Base-by-base conservation (phyloP, 2,329 filamentous ascomycete genomes). In the Aspergillus awamori region DNA sequence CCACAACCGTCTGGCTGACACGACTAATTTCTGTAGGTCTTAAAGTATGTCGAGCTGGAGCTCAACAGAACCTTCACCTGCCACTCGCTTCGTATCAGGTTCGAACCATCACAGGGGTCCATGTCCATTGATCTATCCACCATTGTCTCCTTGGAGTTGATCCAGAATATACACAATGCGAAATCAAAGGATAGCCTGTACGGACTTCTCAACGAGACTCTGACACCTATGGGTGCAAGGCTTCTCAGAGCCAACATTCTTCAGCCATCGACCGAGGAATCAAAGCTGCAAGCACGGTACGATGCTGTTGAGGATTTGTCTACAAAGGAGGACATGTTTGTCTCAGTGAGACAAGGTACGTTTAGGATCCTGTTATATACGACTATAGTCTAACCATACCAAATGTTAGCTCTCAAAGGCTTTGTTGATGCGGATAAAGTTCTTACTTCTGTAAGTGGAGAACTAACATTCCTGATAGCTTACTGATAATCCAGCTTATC, bases 111-210 rank as follows among this genome's bases (percentile, higher is more conserved):
- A 0, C 91, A 96, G 72, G 91, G 94, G 24, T 91, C 92, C 0
- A 97, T 98, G 93, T 92, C 96, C 86, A 96, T 98, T 68, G 94
- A 97, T 70, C 83, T 95, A 2, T 89, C 92, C 0, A 96, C 93
- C 0, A 92, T 97, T 28, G 85, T 89, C 39, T 92, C 92, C 0
- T 81, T 99, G 3, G 95, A 99, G 74, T 83, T 99, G 5, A 90
- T 98, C 26, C 92, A 97, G 69, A 99, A 97, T 66, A 72, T 93
- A 0, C 88, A 91, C 11, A 88, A 89, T 67, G 71, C 87, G 0
- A 93, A 90, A 66, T 96, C 93, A 0, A 91, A 88, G 64, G 87
- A 94, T 41, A 94, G 89, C 65, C 80, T 99, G 0, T 94, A 93
- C 64, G 93, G 93, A 0, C 76, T 98, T 0, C 78, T 99, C 49